phyloP scores from a whole-genome alignment of 495 filamentous ascomycete genomes.

The Tuber borchii region DNA sequence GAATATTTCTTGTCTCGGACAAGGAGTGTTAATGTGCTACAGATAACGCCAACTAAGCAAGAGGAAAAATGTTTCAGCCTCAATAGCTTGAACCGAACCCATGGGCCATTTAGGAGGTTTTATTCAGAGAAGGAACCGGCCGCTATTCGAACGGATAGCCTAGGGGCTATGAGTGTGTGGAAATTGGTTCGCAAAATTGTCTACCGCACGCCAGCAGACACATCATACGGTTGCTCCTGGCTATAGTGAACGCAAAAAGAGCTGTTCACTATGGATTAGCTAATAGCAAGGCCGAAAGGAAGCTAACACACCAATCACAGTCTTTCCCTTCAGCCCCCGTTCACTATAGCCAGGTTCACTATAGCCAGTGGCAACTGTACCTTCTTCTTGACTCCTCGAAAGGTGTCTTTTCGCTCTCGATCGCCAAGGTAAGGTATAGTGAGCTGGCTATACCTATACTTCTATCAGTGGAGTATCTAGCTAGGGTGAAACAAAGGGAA shows the following conservation, averaged over 20 bases:
- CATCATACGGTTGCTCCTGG: too few relatives aligned
- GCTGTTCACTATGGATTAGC: too few relatives aligned
- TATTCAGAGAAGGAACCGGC: background rate
- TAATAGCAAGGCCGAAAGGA: too few relatives aligned
- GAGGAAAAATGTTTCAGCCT: constrained; percentile 2
- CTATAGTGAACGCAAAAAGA: too few relatives aligned
- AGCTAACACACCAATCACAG: too few relatives aligned
- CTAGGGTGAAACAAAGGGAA: background rate
- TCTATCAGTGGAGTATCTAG: background rate
- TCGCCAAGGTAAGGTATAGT: background rate
- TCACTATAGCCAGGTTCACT: too few relatives aligned
- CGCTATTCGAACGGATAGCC: background rate
- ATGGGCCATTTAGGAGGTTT: background rate
- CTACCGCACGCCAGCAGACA: background rate
- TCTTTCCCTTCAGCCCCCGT: too few relatives aligned
- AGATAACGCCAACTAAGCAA: background rate
- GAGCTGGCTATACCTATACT: background rate
- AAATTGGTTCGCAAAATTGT: background rate
- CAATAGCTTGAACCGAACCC: background rate
- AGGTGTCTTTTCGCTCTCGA: background rate
- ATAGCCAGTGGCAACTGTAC: too few relatives aligned
- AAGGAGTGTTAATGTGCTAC: background rate
- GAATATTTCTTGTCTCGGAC: too few relatives aligned
- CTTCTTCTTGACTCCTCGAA: background rate
- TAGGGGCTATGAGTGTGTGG: background rate